Evolutionary conservation across 305 asterid genomes (phyloP).

Genomic region (Fraxinus platypoda): DNA sequence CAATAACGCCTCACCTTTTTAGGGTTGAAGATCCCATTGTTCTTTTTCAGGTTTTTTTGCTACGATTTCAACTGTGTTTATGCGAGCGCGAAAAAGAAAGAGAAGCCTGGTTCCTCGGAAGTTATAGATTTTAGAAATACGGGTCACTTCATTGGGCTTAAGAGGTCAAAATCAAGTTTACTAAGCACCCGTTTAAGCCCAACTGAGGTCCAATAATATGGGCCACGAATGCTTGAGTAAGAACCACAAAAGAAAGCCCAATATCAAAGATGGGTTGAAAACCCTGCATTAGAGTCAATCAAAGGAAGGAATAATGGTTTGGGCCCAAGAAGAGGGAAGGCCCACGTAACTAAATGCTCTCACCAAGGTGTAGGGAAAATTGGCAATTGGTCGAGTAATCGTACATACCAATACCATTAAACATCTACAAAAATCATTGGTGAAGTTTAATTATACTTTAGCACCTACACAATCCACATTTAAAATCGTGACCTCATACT

Average conservation of each 20-base stretch:
- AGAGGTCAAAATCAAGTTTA: not conserved
- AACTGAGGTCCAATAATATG: not conserved
- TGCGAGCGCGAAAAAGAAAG: not conserved
- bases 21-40: not conserved
- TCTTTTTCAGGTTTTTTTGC: not conserved
- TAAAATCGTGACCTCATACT: not conserved
- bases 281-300: too few species aligned
- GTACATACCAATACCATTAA: too few species aligned
- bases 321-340: too few species aligned
- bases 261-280: not conserved
- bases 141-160: not conserved
- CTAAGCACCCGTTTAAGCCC: too few species aligned
- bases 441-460: too few species aligned
- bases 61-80: conserved; percentile 3
- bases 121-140: too few species aligned
- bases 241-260: not conserved
- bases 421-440: not conserved
- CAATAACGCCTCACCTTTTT: conserved; percentile 24
- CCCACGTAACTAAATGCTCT: too few species aligned
- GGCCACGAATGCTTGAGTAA: not conserved
- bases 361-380: too few species aligned
- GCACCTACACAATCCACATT: not conserved
- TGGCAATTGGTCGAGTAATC: too few species aligned
- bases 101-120: too few species aligned
- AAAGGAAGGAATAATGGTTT: too few species aligned